Base-by-base conservation (phyloP, 805 yeast genomes). In the Lipomyces chichibuensis region DNA sequence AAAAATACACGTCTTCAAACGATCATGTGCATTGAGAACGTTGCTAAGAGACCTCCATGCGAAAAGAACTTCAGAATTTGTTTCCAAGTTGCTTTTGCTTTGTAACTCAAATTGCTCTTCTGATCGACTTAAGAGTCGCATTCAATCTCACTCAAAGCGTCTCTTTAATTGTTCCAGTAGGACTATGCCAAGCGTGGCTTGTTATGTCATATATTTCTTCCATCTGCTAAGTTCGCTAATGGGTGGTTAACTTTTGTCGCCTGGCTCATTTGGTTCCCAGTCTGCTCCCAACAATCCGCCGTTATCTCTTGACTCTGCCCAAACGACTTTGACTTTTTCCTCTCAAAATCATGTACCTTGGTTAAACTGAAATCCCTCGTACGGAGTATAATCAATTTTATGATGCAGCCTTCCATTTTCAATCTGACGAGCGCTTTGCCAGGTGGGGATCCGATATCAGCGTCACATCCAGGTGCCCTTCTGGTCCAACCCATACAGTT, bases 391-490 rank as follows among this genome's bases (percentile, higher is more conserved):
- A 49, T 72, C 75, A n/a, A 69, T 60, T n/a, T 63, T 46, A 43
- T 72, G 75, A 53, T 72, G 75, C n/a, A 72, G 58, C 49, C 57
- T 57, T 4, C 57, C 63, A 57, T 72, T 72, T 64, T 77, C 79
- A 73, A 3, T 81, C 81, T 78, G 1, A 76, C 71, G 49, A 69
- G 62, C 73, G 79, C 72, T 52, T 73, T 55, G 17, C 74, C 77
- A 59, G 75, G 72, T 20, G 84, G 84, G 72, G 83, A 81, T 85
- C 86, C 81, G 23, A 83, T 59, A 69, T 83, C 86, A 5, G 85
- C 86, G 74, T 83, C 86, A 65, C 75, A 75, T 1, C 86, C 86
- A 23, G 83, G 80, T 17, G 3, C 86, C 86, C 67, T 83, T 83
- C 56, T 65, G 72, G 52, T 77, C 76, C 35, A 83, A 64, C 9